Conservation (phyloP, 345 rosid species). For the Moricandia arvensis region DNA sequence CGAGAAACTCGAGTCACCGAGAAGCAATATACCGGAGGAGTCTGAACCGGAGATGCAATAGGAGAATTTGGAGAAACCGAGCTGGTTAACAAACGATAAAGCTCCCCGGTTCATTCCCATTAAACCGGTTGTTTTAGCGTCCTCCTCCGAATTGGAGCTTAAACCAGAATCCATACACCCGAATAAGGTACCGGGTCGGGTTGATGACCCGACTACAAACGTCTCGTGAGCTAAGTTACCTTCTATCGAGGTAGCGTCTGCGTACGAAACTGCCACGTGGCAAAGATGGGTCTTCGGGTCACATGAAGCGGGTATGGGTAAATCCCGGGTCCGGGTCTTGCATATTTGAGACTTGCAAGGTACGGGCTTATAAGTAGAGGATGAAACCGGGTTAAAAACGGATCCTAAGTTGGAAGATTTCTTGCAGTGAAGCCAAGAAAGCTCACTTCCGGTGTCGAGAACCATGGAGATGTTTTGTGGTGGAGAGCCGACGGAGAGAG, state of each 20-base stretch:
- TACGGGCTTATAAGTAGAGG: constrained; percentile 47
- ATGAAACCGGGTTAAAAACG: constrained; percentile 47
- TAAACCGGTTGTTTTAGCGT: constrained; percentile 62
- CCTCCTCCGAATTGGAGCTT: constrained; percentile 61
- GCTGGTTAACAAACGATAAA: constrained; percentile 65
- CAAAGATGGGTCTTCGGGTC: constrained; percentile 50
- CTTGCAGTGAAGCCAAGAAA: constrained; percentile 80
- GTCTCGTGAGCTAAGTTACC: constrained; percentile 60
- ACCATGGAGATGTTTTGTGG: constrained; percentile 75
- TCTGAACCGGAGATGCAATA: constrained; percentile 74
- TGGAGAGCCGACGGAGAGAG: constrained; percentile 64
- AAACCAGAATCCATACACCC: constrained; percentile 77
- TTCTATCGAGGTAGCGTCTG: constrained; percentile 66
- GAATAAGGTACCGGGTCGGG: constrained; percentile 45
- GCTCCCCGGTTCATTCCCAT: constrained; percentile 89
- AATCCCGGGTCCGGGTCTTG: constrained; percentile 58
- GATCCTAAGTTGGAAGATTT: constrained; percentile 42
- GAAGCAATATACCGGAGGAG: constrained; percentile 63
- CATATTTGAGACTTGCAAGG: constrained; percentile 54
- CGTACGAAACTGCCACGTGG: constrained; percentile 65
- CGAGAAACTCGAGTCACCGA: constrained; percentile 50
- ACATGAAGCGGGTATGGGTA: constrained; percentile 57
- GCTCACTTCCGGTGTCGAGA: constrained; percentile 83
- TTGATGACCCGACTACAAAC: constrained; percentile 47
- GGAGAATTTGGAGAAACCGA: constrained; percentile 67